Evolutionary conservation across 805 yeast species (phyloP).

Genomic region (Lipomyces sp.): DNA sequence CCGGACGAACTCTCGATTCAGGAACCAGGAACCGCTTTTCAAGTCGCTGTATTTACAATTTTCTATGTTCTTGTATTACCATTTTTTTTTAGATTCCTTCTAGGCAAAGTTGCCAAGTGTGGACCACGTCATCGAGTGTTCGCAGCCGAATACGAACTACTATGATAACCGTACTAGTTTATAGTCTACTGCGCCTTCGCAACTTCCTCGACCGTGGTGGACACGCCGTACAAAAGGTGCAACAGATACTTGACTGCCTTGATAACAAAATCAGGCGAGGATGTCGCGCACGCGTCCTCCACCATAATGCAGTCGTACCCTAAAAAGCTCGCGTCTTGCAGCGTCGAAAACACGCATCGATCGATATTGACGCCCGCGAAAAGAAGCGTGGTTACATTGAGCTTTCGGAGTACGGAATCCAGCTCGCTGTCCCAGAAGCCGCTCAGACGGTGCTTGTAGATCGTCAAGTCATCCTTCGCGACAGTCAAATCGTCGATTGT

Average conservation of each 20-base stretch:
- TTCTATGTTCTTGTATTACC: too few relatives aligned
- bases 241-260: conserved; percentile 19
- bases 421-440: conserved; percentile 27
- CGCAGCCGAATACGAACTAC: too few relatives aligned
- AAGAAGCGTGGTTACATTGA: conserved; percentile 17
- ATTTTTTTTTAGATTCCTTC: too few relatives aligned
- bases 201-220: conserved; percentile 10
- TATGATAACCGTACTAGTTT: too few relatives aligned
- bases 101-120: too few relatives aligned
- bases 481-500: conserved; percentile 18
- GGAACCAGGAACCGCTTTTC: too few relatives aligned
- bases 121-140: too few relatives aligned
- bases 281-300: conserved; percentile 26
- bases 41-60: too few relatives aligned
- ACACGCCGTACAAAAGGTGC: conserved; percentile 19
- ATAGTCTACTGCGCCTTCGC: conserved; percentile 6
- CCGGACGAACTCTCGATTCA: too few relatives aligned
- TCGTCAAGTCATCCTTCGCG: conserved; percentile 9
- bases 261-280: conserved; percentile 23
- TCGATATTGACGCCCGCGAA: conserved; percentile 26
- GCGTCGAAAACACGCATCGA: conserved; percentile 25
- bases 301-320: conserved; percentile 27
- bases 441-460: conserved; percentile 24
- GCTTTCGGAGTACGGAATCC: conserved; percentile 16
- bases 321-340: conserved; percentile 24